These are phyloP conservation scores for Rhypophila decipiens DNA, from an alignment of 495 filamentous ascomycete genomes.

Conservation along the genomic window DNA sequence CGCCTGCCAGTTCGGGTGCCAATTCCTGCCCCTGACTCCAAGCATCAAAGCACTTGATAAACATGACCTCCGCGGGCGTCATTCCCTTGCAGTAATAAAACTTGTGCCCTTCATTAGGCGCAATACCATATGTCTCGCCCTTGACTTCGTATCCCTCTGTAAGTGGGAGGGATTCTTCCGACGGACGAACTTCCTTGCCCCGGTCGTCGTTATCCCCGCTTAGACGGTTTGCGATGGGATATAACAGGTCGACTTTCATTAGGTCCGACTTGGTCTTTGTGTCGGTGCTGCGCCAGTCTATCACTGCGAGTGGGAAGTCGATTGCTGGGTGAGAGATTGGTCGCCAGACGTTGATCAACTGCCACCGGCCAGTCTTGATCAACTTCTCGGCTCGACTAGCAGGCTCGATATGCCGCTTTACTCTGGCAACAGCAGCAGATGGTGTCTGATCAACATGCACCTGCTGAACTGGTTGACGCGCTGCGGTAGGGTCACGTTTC, in stretches of 20 bases:
- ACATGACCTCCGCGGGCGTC: slow-evolving; percentile 64
- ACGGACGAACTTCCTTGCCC: slow-evolving; percentile 28
- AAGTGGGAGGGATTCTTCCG: slow-evolving; percentile 12
- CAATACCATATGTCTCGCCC: slow-evolving; percentile 64
- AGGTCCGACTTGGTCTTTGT: slow-evolving; percentile 49
- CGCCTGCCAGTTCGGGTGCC: too few species aligned
- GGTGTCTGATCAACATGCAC: slow-evolving; percentile 83
- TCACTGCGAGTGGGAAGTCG: slow-evolving; percentile 62
- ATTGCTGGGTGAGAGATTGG: slow-evolving; percentile 62
- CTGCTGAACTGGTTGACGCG: slow-evolving; percentile 58
- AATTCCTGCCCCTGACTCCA: slow-evolving; percentile 45
- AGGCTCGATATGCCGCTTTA: slow-evolving; percentile 52
- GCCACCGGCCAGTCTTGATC: slow-evolving; percentile 55
- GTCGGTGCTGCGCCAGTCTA: slow-evolving; percentile 54
- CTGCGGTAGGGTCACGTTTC: slow-evolving; percentile 41
- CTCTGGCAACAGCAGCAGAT: slow-evolving; percentile 54
- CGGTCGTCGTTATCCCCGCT: slow-evolving; percentile 32
- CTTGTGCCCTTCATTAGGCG: slow-evolving; percentile 49
- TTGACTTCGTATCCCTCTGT: slow-evolving; percentile 40
- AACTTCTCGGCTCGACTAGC: slow-evolving; percentile 49
- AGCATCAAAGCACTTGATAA: slow-evolving; percentile 80
- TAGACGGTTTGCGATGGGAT: slow-evolving; percentile 46
- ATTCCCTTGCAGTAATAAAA: slow-evolving; percentile 83
- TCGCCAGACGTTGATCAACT: slow-evolving; percentile 84
- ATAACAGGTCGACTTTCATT: slow-evolving; percentile 62